Conservation (phyloP, 164 flowering plant species). For the Kalanchoe fedtschenkoi region DNA sequence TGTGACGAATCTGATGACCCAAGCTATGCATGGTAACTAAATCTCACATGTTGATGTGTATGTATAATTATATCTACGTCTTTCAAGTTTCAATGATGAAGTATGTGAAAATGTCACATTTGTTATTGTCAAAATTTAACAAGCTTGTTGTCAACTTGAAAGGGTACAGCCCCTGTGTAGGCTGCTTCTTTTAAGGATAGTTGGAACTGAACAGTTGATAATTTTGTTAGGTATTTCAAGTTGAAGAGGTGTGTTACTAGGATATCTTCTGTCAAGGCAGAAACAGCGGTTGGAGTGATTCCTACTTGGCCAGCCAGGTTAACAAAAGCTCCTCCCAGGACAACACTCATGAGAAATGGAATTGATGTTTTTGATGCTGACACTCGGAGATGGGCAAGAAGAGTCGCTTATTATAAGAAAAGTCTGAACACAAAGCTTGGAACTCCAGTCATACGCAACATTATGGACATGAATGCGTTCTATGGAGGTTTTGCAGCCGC, state of each 20-base stretch:
- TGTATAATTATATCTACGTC: no score
- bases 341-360: slow-evolving; percentile 57
- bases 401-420: slow-evolving; percentile 74
- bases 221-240: slow-evolving; percentile 59
- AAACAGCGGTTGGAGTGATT: slow-evolving; percentile 55
- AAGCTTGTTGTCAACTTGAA: neutral
- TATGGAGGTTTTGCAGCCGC: slow-evolving; percentile 97
- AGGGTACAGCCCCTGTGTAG: neutral
- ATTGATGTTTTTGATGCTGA: slow-evolving; percentile 83
- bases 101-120: neutral
- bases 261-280: slow-evolving; percentile 46
- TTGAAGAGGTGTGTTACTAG: slow-evolving; percentile 73
- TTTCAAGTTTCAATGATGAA: neutral
- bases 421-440: slow-evolving; percentile 77
- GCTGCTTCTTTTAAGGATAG: neutral
- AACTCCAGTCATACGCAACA: slow-evolving; percentile 66
- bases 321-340: slow-evolving; percentile 61
- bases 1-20: slow-evolving; percentile 81
- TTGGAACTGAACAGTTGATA: neutral
- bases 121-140: neutral
- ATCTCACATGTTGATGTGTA: slow-evolving; percentile 1
- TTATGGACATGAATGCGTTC: slow-evolving; percentile 98
- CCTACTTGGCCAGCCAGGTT: slow-evolving; percentile 91
- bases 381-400: slow-evolving; percentile 72
- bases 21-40: slow-evolving; percentile 76